These are phyloP conservation scores for Salix arbutifolia DNA, from an alignment of 345 rosid genomes.

Conservation along the genomic window DNA sequence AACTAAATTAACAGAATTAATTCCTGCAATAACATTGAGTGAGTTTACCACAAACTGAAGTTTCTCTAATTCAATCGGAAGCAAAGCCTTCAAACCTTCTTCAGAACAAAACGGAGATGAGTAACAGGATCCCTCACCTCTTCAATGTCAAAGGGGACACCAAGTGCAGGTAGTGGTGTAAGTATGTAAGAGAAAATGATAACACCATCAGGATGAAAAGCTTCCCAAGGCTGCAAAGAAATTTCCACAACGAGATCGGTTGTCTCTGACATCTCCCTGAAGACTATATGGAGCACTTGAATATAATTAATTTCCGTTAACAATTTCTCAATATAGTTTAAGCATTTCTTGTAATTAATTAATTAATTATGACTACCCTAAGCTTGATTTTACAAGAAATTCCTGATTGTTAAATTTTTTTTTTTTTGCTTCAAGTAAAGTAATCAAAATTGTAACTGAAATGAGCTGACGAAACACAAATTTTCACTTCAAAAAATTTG, in stretches of 20 bases:
- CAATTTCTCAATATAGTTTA: not conserved
- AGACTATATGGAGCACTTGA: too few relatives aligned
- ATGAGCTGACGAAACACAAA: not conserved
- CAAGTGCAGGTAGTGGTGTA: constrained; percentile 88
- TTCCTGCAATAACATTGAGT: constrained; percentile 9
- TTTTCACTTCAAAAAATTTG: not conserved
- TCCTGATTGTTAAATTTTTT: not conserved
- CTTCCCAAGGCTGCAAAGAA: constrained; percentile 95
- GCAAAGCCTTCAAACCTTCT: constrained; percentile 62
- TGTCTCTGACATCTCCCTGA: constrained; percentile 86
- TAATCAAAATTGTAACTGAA: not conserved
- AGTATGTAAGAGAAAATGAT: constrained; percentile 94
- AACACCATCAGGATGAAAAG: constrained; percentile 85
- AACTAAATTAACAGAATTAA: too few relatives aligned
- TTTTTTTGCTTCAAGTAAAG: not conserved
- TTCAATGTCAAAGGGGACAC: constrained; percentile 94
- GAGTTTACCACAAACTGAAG: constrained; percentile 75
- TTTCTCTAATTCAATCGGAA: constrained; percentile 70
- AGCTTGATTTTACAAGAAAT: not conserved
- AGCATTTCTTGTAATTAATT: not conserved
- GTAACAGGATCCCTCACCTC: constrained; percentile 83
- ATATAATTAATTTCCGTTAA: not conserved
- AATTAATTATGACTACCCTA: not conserved
- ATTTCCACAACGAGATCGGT: constrained; percentile 90
- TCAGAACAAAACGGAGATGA: constrained; percentile 71